Percentiles rank a stretch among this genome's conserved stretches.
Evolutionary conservation across 2,329 filamentous ascomycete species (phyloP).

Genomic region (Fusarium agapanthi): DNA sequence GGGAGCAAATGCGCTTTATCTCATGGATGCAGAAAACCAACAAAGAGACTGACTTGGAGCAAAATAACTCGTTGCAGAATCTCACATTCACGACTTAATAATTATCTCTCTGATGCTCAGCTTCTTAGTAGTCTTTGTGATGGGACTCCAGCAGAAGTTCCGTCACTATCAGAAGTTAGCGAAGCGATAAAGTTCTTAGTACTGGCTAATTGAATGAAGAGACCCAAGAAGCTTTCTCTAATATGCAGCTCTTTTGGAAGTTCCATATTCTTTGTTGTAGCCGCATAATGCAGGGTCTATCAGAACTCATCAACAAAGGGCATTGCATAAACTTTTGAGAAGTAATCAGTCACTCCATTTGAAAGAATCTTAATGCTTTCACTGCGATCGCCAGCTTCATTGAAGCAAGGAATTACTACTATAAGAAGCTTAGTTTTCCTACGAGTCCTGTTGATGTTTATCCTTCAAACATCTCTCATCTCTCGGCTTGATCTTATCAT

Average conservation of each 20-base stretch:
- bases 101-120: accelerated
- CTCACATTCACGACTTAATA: accelerated
- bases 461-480: too few relatives aligned
- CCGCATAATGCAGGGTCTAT: not conserved
- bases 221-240: accelerated
- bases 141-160: not conserved
- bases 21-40: not conserved
- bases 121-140: accelerated
- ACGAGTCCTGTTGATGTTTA: too few relatives aligned
- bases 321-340: not conserved
- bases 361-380: too few relatives aligned
- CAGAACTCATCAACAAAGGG: not conserved
- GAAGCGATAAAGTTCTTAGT: not conserved
- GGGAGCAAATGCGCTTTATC: not conserved
- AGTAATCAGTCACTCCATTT: too few relatives aligned
- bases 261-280: not conserved
- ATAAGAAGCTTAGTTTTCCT: too few relatives aligned
- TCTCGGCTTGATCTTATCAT: too few relatives aligned
- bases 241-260: not conserved
- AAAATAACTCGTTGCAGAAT: accelerated
- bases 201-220: not conserved
- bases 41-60: not conserved
- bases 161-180: accelerated
- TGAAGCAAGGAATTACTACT: too few relatives aligned
- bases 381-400: too few relatives aligned